These are phyloP conservation scores for Nakataea oryzae DNA, from an alignment of 2,329 filamentous ascomycete genomes.

Conservation along the genomic window DNA sequence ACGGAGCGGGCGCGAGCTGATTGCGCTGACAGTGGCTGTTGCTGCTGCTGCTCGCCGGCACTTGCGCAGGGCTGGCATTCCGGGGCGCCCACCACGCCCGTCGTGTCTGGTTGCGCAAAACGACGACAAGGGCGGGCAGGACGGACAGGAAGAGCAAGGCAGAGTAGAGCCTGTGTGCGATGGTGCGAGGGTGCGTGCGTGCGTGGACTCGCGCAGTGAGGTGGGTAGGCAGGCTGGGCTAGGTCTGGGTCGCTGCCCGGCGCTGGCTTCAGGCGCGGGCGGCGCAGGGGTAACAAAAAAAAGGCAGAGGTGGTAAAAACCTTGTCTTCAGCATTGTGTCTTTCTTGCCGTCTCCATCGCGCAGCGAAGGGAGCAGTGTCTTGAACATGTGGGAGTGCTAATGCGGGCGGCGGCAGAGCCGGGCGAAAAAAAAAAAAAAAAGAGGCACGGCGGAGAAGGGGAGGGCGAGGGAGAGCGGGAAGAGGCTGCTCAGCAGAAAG, in stretches of 20 bases:
- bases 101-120: not conserved
- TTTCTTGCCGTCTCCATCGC: slow-evolving; percentile 14
- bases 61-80: not conserved
- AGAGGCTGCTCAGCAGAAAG: slow-evolving; percentile 1
- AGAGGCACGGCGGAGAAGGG: slow-evolving; percentile 3
- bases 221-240: not conserved
- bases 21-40: not conserved
- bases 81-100: no score
- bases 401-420: not conserved
- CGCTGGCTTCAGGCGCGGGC: not conserved
- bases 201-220: not conserved
- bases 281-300: not conserved
- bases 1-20: not conserved
- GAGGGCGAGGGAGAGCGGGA: slow-evolving; percentile 6
- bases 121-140: not conserved
- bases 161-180: not conserved
- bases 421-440: slow-evolving; percentile 1
- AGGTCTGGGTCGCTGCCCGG: not conserved
- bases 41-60: not conserved
- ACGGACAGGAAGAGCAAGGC: not conserved
- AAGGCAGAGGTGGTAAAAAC: slow-evolving; percentile 8
- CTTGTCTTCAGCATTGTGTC: slow-evolving; percentile 16
- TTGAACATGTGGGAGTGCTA: slow-evolving; percentile 14
- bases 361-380: slow-evolving; percentile 14
- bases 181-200: not conserved